phyloP scores from a whole-genome alignment of 345 rosid genomes.

The Erucastrum elatum region DNA sequence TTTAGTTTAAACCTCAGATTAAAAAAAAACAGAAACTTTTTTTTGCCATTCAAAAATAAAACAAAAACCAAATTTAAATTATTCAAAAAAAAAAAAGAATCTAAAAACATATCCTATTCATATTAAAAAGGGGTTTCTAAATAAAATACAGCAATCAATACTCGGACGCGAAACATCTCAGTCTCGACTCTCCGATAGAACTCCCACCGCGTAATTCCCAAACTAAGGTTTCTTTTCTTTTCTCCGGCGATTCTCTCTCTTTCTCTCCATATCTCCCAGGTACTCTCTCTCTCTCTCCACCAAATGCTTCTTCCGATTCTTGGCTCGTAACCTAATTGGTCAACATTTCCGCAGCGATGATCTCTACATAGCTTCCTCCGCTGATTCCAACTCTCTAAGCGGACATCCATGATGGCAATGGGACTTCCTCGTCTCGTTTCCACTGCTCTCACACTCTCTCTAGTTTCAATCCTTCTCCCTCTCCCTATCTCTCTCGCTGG shows the following conservation, averaged over 20 bases:
- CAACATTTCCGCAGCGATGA: conserved; percentile 29
- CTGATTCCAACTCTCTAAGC: neutral
- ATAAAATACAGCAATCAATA: no score
- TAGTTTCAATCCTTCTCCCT: conserved; percentile 14
- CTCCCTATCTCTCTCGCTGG: conserved; percentile 36
- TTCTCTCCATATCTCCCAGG: neutral
- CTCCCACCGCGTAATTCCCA: conserved; percentile 15
- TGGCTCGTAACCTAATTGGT: neutral
- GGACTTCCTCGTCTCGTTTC: conserved; percentile 24
- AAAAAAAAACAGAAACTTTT: no score
- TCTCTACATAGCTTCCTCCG: conserved; percentile 25
- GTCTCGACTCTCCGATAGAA: neutral
- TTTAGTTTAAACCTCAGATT: no score
- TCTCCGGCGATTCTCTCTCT: conserved; percentile 29
- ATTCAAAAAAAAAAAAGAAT: no score
- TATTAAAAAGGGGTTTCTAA: no score
- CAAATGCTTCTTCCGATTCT: neutral
- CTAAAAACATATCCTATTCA: no score
- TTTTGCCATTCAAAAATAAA: no score
- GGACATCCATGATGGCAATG: conserved; percentile 22
- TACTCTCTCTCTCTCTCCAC: neutral
- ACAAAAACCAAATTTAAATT: no score
- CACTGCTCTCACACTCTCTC: conserved; percentile 13
- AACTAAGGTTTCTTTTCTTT: conserved; percentile 23
- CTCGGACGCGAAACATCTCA: conserved; percentile 14